Percentiles rank a stretch among this genome's conserved stretches.
These are phyloP conservation scores for Thelephora ganbajun DNA, from an alignment of 768 basidiomycete species.

Conservation along the genomic window DNA sequence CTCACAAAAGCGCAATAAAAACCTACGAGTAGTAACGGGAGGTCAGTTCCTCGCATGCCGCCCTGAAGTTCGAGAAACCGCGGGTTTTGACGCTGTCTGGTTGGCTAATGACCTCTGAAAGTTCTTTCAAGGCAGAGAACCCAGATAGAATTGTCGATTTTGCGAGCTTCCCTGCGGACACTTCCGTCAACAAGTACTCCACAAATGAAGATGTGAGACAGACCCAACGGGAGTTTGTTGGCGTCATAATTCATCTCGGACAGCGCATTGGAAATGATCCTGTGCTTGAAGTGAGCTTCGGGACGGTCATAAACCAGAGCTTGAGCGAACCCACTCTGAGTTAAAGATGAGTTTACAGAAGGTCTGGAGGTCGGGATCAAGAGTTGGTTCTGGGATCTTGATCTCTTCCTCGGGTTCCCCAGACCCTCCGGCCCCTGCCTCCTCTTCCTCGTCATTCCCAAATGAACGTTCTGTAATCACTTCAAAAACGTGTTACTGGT, in stretches of 20 bases:
- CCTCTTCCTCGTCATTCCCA: slow-evolving; percentile 33
- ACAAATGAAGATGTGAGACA: neutral
- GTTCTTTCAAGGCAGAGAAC: slow-evolving; percentile 42
- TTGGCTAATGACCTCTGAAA: slow-evolving; percentile 32
- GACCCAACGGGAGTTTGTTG: slow-evolving; percentile 46
- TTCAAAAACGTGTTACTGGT: neutral
- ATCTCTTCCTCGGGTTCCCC: slow-evolving; percentile 19
- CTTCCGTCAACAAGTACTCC: neutral
- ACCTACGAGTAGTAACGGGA: slow-evolving; percentile 43
- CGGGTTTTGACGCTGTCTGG: slow-evolving; percentile 26
- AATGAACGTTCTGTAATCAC: slow-evolving; percentile 31
- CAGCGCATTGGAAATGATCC: slow-evolving; percentile 38
- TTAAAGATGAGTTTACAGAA: slow-evolving; percentile 41
- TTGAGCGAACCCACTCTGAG: slow-evolving; percentile 20
- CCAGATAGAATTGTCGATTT: slow-evolving; percentile 47
- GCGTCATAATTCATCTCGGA: slow-evolving; percentile 57
- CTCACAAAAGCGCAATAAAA: neutral
- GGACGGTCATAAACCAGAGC: neutral
- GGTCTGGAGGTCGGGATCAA: slow-evolving; percentile 30
- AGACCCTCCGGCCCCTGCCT: slow-evolving; percentile 12
- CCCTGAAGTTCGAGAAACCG: slow-evolving; percentile 21
- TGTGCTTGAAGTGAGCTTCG: slow-evolving; percentile 8
- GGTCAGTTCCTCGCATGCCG: slow-evolving; percentile 34
- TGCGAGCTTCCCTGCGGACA: slow-evolving; percentile 35
- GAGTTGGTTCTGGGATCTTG: slow-evolving; percentile 30